Base-by-base conservation (phyloP, 441 rosid genomes). In the Gossypium davidsonii region DNA sequence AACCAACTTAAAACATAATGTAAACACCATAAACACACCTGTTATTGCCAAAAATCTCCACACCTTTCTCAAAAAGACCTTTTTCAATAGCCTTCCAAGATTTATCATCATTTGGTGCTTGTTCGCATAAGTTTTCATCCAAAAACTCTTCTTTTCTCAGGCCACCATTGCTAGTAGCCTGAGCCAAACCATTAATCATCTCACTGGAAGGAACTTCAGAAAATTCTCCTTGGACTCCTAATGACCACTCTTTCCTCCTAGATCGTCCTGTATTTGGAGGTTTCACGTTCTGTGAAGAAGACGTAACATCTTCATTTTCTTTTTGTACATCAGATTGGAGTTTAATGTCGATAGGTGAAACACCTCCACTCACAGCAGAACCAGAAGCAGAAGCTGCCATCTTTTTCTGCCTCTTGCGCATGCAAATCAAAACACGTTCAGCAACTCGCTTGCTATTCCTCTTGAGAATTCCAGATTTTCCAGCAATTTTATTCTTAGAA, bases 21-120 rank as follows among this genome's bases (percentile, higher is more conserved):
- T n/a, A n/a, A 63, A 48, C 64, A 28, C 56, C 21, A 0, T 2
- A 46, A 42, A 83, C 91, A 67, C 52, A 95, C 98, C 97, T 89
- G 82, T 93, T 91, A 84, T 89, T 85, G 67, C 98, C 99, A 85
- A 91, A 95, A 76, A 95, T 93, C 84, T 95, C 94, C 56, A 93
- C 77, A 61, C 98, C 98, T 84, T 95, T 93, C 78, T 90, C 94
- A 76, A 86, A 90, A 66, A 95, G 91, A 80, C 93, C 84, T 86
- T 90, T 91, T 78, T 95, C 99, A 74, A 93, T 79, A 73, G 91
- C 82, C 83, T 89, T 90, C 98, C 98, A 95, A 23, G 91, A 86
- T 73, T 80, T 84, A 49, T 79, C 83, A 79, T 78, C 89, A 79
- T 77, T 73, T 60, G 69, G 39, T 76, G 86, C 91, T 79, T 72